Conservation (phyloP, 192 early-diverging fungal species). For the Coemansia sp. region DNA sequence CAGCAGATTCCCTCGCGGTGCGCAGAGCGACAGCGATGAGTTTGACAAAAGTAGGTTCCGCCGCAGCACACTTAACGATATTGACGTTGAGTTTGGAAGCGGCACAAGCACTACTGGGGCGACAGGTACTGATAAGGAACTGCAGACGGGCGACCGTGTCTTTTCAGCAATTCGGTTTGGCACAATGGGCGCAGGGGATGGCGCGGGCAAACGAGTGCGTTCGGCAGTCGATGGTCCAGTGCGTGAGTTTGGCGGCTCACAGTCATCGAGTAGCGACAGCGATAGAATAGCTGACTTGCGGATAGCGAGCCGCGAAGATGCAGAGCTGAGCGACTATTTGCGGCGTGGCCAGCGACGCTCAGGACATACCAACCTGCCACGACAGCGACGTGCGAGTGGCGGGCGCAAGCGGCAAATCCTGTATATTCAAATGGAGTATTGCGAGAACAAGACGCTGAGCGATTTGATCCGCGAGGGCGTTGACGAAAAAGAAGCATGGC, state of each 20-base stretch:
- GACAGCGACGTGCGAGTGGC: not conserved
- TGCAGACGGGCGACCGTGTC: slow-evolving; percentile 9
- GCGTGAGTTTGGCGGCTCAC: slow-evolving; percentile 8
- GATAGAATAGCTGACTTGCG: not conserved
- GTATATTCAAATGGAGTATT: slow-evolving; percentile 99
- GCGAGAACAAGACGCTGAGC: slow-evolving; percentile 82
- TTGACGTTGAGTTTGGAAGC: slow-evolving; percentile 6
- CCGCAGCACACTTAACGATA: not conserved
- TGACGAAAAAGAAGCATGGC: slow-evolving; percentile 28
- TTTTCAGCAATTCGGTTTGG: slow-evolving; percentile 51
- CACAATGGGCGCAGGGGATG: slow-evolving; percentile 32
- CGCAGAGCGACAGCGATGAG: not conserved
- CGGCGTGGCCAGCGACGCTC: not conserved
- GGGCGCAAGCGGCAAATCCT: slow-evolving; percentile 18
- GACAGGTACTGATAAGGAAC: slow-evolving; percentile 8
- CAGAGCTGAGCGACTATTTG: slow-evolving; percentile 6
- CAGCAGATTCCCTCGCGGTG: not conserved
- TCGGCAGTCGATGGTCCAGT: slow-evolving; percentile 11
- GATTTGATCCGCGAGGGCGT: slow-evolving; percentile 8
- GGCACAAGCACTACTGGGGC: not conserved
- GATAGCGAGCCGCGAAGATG: not conserved
- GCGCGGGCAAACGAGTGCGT: slow-evolving; percentile 8
- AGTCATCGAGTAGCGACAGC: not conserved
- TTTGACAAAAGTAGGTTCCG: not conserved
- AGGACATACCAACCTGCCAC: slow-evolving; percentile 3